phyloP scores from a whole-genome alignment of 352 stramenopile genomes.

The Phytophthora cryptogea region DNA sequence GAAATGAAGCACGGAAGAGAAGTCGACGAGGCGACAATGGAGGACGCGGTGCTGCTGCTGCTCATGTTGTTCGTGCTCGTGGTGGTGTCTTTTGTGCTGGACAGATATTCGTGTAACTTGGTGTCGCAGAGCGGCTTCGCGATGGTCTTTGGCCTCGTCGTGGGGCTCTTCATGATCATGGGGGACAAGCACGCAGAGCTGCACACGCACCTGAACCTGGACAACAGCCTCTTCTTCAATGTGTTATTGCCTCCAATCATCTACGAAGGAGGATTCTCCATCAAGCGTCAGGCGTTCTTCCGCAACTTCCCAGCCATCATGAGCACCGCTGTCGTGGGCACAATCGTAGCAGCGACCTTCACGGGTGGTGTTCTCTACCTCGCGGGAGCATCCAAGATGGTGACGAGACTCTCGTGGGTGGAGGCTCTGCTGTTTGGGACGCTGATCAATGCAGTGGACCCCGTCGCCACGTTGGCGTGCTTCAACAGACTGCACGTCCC shows the following conservation, averaged over 20 bases:
- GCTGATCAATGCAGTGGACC: conserved; percentile 93
- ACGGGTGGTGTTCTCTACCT: conserved; percentile 75
- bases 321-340: conserved; percentile 80
- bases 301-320: conserved; percentile 88
- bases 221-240: conserved; percentile 89
- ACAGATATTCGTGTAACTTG: conserved; percentile 82
- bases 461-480: conserved; percentile 93
- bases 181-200: conserved; percentile 62
- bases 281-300: conserved; percentile 88
- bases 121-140: conserved; percentile 86
- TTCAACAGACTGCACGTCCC: conserved; percentile 91
- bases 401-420: conserved; percentile 85
- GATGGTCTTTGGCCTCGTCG: conserved; percentile 72
- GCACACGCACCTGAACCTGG: conserved; percentile 78
- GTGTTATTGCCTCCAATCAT: conserved; percentile 88
- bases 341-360: conserved; percentile 73
- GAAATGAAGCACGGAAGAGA: conserved; percentile 34
- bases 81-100: conserved; percentile 83
- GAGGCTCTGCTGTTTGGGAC: conserved; percentile 93
- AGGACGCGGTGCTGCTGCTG: conserved; percentile 82
- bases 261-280: conserved; percentile 86
- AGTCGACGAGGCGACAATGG: conserved; percentile 48
- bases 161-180: conserved; percentile 71
- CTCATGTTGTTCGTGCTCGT: conserved; percentile 86
- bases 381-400: conserved; percentile 56